phyloP scores from a whole-genome alignment of 140 eudicot species.

The Anethum foeniculum region DNA sequence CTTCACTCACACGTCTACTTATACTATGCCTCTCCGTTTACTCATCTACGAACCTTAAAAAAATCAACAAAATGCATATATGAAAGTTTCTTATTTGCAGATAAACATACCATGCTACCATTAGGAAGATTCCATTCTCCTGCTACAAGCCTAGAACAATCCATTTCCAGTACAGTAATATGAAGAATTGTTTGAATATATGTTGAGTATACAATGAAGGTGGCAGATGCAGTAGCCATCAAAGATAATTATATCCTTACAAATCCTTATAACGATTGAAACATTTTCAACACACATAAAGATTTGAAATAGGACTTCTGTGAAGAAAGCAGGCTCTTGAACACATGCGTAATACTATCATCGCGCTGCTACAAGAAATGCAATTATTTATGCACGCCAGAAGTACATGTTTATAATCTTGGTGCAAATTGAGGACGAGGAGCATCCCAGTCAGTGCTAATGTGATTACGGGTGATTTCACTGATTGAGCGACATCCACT shows the following conservation, averaged over 20 bases:
- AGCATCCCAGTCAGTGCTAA: slow-evolving; percentile 82
- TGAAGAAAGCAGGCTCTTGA: slow-evolving; percentile 6
- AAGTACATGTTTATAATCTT: slow-evolving; percentile 29
- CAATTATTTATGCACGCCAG: slow-evolving; percentile 1
- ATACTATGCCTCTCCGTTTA: no score
- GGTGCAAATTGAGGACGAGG: slow-evolving; percentile 51
- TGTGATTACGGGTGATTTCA: slow-evolving; percentile 84
- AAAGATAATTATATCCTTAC: slow-evolving; percentile 15
- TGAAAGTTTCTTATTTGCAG: neutral
- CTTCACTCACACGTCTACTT: no score
- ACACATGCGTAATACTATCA: neutral
- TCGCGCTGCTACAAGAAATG: slow-evolving; percentile 13
- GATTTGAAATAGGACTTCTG: slow-evolving; percentile 8
- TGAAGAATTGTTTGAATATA: neutral
- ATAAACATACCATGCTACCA: neutral
- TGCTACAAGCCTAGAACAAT: neutral
- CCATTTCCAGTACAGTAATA: neutral
- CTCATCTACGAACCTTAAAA: no score
- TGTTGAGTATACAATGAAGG: slow-evolving; percentile 19
- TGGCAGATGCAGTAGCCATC: slow-evolving; percentile 10
- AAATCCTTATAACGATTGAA: slow-evolving; percentile 5
- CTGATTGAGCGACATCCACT: slow-evolving; percentile 76
- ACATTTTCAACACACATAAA: slow-evolving; percentile 1
- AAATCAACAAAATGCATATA: no score
- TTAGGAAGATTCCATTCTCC: neutral